phyloP scores from a whole-genome alignment of 495 filamentous ascomycete genomes.

The Aspergillus saccharolyticus region DNA sequence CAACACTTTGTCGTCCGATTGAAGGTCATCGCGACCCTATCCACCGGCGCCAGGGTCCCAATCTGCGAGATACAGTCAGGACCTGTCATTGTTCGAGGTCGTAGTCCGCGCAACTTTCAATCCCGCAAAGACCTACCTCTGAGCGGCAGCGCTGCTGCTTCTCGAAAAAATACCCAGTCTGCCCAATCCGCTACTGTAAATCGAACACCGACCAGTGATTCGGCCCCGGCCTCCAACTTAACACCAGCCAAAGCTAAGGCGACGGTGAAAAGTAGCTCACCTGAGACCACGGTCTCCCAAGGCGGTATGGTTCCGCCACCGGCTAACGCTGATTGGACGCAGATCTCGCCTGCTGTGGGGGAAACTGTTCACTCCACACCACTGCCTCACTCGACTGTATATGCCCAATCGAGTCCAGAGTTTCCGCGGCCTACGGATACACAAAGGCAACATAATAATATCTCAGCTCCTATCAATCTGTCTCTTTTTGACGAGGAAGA shows the following conservation, averaged over 20 bases:
- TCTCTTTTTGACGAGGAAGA: constrained; percentile 72
- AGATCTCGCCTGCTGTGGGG: constrained; percentile 28
- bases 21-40: constrained; percentile 65
- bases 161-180: constrained; percentile 48
- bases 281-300: constrained; percentile 36
- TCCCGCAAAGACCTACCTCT: constrained; percentile 71
- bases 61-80: constrained; percentile 68
- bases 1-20: constrained; percentile 76
- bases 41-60: constrained; percentile 61
- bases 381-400: constrained; percentile 38
- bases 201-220: constrained; percentile 46
- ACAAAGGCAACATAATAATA: constrained; percentile 25
- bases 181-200: constrained; percentile 34
- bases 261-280: constrained; percentile 36
- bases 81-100: constrained; percentile 71
- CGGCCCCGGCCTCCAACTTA: constrained; percentile 37
- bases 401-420: constrained; percentile 52
- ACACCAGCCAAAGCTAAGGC: constrained; percentile 53
- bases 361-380: constrained; percentile 26
- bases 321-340: constrained; percentile 37
- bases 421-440: constrained; percentile 35
- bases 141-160: constrained; percentile 63
- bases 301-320: constrained; percentile 32
- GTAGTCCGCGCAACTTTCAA: constrained; percentile 76
- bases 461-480: constrained; percentile 60